Conservation (phyloP, 148 eudicot species). For the Talinum fruticosum region DNA sequence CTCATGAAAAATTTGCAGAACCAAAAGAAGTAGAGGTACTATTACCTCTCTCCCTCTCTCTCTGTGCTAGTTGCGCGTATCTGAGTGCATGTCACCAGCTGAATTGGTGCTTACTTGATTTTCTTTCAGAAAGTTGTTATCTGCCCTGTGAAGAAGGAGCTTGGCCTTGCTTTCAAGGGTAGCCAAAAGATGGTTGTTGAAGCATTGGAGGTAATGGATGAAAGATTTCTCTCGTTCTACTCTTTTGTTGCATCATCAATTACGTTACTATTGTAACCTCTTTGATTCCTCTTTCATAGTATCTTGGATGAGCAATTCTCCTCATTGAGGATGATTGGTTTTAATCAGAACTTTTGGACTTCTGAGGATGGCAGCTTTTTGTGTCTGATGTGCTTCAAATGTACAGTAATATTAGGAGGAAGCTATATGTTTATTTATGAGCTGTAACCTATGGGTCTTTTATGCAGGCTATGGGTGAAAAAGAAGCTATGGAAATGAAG, state of each 20-base stretch:
- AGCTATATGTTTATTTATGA: neutral
- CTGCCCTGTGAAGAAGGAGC: constrained; percentile 78
- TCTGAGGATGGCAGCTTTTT: neutral
- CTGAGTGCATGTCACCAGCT: neutral
- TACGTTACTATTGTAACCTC: neutral
- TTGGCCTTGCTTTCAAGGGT: constrained; percentile 96
- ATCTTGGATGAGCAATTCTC: neutral
- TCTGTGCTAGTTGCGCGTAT: neutral
- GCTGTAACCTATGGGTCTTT: constrained; percentile 1
- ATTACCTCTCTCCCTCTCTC: constrained; percentile 1
- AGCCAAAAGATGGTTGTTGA: constrained; percentile 78
- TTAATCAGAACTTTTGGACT: neutral
- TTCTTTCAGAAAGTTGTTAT: constrained; percentile 75
- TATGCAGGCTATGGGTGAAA: constrained; percentile 80
- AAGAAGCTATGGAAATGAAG: constrained; percentile 92
- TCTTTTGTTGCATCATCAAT: neutral
- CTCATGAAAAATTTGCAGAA: constrained; percentile 76
- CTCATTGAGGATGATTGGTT: neutral
- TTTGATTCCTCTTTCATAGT: neutral
- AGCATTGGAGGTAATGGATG: constrained; percentile 71
- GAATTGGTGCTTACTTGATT: neutral
- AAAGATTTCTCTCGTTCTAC: neutral
- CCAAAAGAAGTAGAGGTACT: constrained; percentile 91
- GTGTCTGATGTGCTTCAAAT: neutral
- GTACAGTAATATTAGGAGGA: neutral